Conservation (phyloP, 2,329 filamentous ascomycete genomes). For the Exophiala calicioides region DNA sequence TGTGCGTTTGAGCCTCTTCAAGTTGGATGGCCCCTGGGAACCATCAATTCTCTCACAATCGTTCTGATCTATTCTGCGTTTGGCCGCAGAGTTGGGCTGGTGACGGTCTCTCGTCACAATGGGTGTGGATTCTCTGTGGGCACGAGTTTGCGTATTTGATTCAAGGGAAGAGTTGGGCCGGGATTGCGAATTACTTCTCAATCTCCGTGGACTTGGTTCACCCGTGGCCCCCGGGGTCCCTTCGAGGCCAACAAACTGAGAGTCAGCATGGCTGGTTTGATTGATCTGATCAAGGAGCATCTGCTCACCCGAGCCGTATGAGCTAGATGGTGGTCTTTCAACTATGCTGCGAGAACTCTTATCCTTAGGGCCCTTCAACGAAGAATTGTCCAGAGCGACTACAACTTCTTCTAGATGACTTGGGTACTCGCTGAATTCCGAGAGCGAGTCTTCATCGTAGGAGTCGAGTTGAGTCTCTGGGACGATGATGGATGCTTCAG, state of each 20-base stretch:
- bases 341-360: background rate
- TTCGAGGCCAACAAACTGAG: conserved; percentile 1
- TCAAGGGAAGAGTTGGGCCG: conserved; percentile 1
- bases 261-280: conserved; percentile 11
- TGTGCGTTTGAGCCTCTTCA: conserved; percentile 18
- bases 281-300: conserved; percentile 21
- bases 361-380: background rate
- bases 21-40: conserved; percentile 2
- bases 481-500: conserved; percentile 1
- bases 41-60: conserved; percentile 4
- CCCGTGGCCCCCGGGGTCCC: background rate
- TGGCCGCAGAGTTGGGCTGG: conserved; percentile 26
- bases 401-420: conserved; percentile 4
- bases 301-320: conserved; percentile 22
- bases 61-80: conserved; percentile 18
- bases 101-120: conserved; percentile 15
- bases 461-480: conserved; percentile 20
- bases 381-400: no score
- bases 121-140: conserved; percentile 12
- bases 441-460: conserved; percentile 3
- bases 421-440: conserved; percentile 9
- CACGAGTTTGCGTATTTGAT: background rate
- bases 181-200: conserved; percentile 16
- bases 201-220: conserved; percentile 4
- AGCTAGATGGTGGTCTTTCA: conserved; percentile 10